Percentiles rank a stretch among this genome's conserved stretches.
phyloP scores from a whole-genome alignment of 305 asterid species.

The Fraxinus velutina region DNA sequence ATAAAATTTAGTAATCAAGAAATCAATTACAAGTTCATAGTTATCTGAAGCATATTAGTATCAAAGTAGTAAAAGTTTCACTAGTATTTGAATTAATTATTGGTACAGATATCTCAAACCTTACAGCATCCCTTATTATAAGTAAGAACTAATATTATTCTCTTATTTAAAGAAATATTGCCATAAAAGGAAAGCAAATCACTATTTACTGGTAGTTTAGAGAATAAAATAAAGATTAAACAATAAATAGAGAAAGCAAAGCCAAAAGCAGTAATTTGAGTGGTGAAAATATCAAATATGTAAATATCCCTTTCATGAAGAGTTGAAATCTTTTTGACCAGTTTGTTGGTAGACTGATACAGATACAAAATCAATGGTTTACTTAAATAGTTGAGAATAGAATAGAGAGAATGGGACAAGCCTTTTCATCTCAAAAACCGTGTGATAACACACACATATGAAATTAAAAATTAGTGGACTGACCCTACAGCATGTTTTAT shows the following conservation, averaged over 20 bases:
- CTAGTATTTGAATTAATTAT: not conserved
- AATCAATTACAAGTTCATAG: not conserved
- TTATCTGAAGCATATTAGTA: not conserved
- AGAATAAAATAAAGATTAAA: not conserved
- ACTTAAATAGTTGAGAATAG: not conserved
- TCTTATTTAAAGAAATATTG: not conserved
- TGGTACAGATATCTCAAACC: not conserved
- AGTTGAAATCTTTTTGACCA: too few relatives aligned
- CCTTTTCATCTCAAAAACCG: not conserved
- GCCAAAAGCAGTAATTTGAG: not conserved
- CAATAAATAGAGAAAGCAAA: not conserved
- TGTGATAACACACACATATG: not conserved
- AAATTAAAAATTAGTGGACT: not conserved
- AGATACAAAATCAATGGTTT: not conserved
- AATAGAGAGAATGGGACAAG: conserved; percentile 1
- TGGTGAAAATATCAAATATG: not conserved
- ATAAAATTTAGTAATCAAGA: not conserved
- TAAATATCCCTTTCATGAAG: not conserved
- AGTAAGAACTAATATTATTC: not conserved
- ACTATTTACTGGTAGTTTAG: not conserved
- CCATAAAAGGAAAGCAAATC: not conserved
- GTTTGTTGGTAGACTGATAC: not conserved
- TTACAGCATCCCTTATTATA: not conserved
- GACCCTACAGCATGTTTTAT: conserved; percentile 9
- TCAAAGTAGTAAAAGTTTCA: not conserved